phyloP scores from a whole-genome alignment of 345 rosid species.

The Camelina sativa region DNA sequence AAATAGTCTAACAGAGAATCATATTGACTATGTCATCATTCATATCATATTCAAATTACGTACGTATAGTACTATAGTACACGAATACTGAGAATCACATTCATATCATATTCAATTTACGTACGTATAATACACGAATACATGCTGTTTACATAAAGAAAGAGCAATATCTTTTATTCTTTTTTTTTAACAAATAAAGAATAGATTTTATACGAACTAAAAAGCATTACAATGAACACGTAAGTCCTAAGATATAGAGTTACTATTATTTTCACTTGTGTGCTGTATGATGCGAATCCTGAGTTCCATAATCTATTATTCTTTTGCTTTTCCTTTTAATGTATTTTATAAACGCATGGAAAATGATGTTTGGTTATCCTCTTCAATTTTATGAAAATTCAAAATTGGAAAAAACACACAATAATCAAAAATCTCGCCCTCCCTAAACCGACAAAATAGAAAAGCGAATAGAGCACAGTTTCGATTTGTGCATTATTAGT shows the following conservation, averaged over 20 bases:
- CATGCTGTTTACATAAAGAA: too few species aligned
- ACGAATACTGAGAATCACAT: neutral
- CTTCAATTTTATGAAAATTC: neutral
- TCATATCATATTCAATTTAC: too few species aligned
- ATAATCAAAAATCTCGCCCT: conserved; percentile 1
- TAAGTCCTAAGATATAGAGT: neutral
- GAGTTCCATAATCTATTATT: conserved; percentile 10
- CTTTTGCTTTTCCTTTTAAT: conserved; percentile 14
- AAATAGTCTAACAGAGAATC: too few species aligned
- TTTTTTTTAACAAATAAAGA: too few species aligned
- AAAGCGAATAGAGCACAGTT: conserved; percentile 16
- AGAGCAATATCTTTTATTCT: too few species aligned
- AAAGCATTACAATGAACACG: neutral
- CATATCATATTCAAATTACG: too few species aligned
- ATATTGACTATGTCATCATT: too few species aligned
- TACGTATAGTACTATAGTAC: neutral
- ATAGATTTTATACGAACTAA: neutral
- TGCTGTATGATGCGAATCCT: conserved; percentile 6
- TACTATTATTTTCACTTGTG: conserved; percentile 19
- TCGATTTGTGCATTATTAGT: conserved; percentile 27
- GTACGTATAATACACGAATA: neutral
- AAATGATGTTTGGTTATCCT: conserved; percentile 8
- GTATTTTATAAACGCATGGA: conserved; percentile 3
- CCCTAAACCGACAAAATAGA: conserved; percentile 25
- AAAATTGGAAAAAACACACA: neutral